A percentile compares a stretch with the other conserved stretches of the same genome.
Conservation (phyloP, 208 protist genomes). For the Acanthamoeba culbertsoni region DNA sequence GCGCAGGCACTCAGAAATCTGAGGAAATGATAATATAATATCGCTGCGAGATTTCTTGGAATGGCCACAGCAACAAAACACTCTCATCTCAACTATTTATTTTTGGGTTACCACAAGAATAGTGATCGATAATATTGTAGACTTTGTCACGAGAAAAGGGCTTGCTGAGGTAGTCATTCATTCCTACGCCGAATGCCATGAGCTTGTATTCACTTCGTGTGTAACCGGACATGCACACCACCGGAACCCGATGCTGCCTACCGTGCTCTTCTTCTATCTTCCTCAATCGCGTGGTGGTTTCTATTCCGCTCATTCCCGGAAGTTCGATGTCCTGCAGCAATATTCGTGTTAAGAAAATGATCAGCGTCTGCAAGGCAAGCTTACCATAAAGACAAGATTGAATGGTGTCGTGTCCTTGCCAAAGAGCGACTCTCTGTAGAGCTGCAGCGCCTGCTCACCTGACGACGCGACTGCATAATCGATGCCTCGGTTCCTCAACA, state of each 20-base stretch:
- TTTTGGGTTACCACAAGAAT: too few relatives aligned
- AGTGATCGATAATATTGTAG: background rate
- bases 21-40: too few relatives aligned
- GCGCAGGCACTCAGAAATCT: too few relatives aligned
- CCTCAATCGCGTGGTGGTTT: background rate
- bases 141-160: background rate
- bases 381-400: background rate
- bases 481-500: background rate
- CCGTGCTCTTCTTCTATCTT: background rate
- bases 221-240: slow-evolving; percentile 2
- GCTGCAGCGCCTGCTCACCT: background rate
- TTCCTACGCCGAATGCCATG: slow-evolving; percentile 8
- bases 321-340: slow-evolving; percentile 3
- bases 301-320: background rate
- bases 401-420: background rate
- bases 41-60: too few relatives aligned
- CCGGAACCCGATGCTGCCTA: background rate
- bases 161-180: slow-evolving; percentile 45
- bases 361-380: too few relatives aligned
- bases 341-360: too few relatives aligned
- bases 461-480: background rate
- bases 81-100: too few relatives aligned
- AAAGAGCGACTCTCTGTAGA: background rate
- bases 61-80: too few relatives aligned
- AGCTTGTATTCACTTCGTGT: slow-evolving; percentile 39